phyloP scores from a whole-genome alignment of 1,284 basidiomycete genomes.

The Mycosarcoma maydis region DNA sequence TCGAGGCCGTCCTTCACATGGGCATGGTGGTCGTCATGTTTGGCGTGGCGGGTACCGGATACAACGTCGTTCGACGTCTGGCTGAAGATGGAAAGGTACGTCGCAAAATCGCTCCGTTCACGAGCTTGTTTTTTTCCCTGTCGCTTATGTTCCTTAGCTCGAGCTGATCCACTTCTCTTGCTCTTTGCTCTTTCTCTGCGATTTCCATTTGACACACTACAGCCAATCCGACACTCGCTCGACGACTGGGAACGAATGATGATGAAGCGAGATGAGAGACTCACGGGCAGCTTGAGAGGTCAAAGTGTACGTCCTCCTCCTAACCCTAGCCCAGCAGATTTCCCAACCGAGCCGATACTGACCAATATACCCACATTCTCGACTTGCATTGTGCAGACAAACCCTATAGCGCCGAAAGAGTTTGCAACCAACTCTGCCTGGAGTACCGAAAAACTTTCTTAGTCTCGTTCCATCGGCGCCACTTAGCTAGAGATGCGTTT shows the following conservation, averaged over 20 bases:
- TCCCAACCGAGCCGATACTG: not conserved
- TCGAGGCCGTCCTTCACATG: conserved; percentile 66
- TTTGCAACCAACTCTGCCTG: conserved; percentile 65
- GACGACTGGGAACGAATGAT: conserved; percentile 67
- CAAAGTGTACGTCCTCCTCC: conserved; percentile 61
- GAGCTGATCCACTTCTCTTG: not conserved
- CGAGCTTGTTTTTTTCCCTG: conserved; percentile 11
- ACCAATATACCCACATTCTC: not conserved
- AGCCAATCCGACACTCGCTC: conserved; percentile 63
- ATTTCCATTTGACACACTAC: no score
- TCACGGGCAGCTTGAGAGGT: conserved; percentile 63
- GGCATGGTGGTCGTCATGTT: conserved; percentile 66
- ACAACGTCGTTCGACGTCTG: conserved; percentile 56
- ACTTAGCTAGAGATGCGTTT: no score
- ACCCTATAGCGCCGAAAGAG: conserved; percentile 58
- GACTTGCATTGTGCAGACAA: conserved; percentile 27
- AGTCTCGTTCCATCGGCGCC: not conserved
- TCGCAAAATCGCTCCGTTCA: no score
- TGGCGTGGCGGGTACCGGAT: conserved; percentile 65
- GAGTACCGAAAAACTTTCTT: conserved; percentile 57
- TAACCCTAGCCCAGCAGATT: no score
- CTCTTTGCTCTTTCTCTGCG: not conserved
- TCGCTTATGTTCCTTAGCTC: not conserved
- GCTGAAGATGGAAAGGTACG: conserved; percentile 67
- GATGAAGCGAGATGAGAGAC: conserved; percentile 64